Evolutionary conservation across 164 flowering plant genomes (phyloP), one percentile per base, ranked within the genome.

Genomic region (Cinnamomum micranthum): DNA sequence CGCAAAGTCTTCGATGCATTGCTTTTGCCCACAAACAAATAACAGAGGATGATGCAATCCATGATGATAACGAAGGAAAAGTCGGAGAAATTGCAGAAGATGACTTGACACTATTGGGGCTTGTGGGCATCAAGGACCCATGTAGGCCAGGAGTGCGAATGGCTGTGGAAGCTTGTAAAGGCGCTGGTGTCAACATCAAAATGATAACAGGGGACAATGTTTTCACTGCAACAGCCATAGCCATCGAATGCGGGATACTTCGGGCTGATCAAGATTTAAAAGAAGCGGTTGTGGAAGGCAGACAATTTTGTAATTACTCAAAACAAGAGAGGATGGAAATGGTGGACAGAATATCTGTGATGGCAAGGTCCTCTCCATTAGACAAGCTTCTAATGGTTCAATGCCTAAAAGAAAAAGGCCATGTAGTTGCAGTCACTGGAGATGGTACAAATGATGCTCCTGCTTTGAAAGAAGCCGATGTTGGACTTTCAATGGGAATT

Each of bases 201-300:
- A 88, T 89, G 93, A 82, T 89, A 47, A 89, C 93, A 0, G 93
- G 90, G 6, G 93, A 89, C 77, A 88, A 89, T 51, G n/a, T 88
- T 47, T 86, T 79, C 80, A 88, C 90, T 15, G 93, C 93, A 10
- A 86, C 41, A 81, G 89, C 91, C 2, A 87, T 89, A 73, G 93
- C 90, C 2, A 77, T 80, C 0, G 91, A 89, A 69, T 88, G 91
- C 35, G 93, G 91, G 13, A 89, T 88, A n/a, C 83, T 88, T 6
- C 47, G 23, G n/a, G 76, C 81, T 3, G 65, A 67, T 50, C 67
- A 77, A 1, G 83, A 78, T n/a, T 33, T 50, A 33, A 27, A 23
- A 19, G 88, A 69, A 69, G 81, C 71, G 5, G 87, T 86, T n/a
- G 76, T 88, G 2, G 89, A 87, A 80, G 93, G 93, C 2, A 81